phyloP scores from a whole-genome alignment of 148 eudicot species.

The Cornus controversa region DNA sequence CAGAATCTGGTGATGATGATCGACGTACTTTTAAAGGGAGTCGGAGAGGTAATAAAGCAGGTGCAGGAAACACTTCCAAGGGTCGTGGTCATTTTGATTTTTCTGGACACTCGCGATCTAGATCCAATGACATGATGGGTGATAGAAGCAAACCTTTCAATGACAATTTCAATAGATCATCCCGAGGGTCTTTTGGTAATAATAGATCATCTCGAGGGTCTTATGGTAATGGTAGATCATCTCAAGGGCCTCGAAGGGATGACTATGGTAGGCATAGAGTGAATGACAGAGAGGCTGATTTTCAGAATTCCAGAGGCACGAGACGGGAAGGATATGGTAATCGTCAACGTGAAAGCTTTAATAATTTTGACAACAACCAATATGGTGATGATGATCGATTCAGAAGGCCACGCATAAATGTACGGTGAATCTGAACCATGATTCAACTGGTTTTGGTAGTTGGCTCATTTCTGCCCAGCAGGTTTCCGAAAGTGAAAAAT shows the following conservation, averaged over 20 bases:
- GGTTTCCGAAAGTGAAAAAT: no score
- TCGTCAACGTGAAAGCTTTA: slow-evolving; percentile 32
- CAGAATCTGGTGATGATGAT: slow-evolving; percentile 35
- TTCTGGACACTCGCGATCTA: slow-evolving; percentile 15
- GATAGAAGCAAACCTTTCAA: slow-evolving; percentile 14
- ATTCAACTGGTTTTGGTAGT: neutral
- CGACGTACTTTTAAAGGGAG: slow-evolving; percentile 6
- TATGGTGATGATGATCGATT: slow-evolving; percentile 38
- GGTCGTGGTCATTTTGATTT: slow-evolving; percentile 25
- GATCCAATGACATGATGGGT: slow-evolving; percentile 16
- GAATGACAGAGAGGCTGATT: slow-evolving; percentile 16
- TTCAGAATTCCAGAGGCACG: slow-evolving; percentile 19
- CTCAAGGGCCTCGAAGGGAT: slow-evolving; percentile 9
- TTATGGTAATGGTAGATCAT: slow-evolving; percentile 20
- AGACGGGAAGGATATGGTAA: slow-evolving; percentile 30
- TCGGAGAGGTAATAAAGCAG: slow-evolving; percentile 14
- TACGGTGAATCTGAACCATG: slow-evolving; percentile 36
- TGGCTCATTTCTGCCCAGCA: no score
- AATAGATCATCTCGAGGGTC: slow-evolving; percentile 18
- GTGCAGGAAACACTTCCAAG: slow-evolving; percentile 25
- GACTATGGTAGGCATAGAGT: slow-evolving; percentile 13
- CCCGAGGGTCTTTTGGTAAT: slow-evolving; percentile 25
- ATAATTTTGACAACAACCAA: slow-evolving; percentile 23
- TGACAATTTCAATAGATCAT: slow-evolving; percentile 32
- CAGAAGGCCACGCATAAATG: slow-evolving; percentile 47